These are phyloP conservation scores for Solanum bulbocastanum DNA, from an alignment of 257 asterid species.

Conservation along the genomic window DNA sequence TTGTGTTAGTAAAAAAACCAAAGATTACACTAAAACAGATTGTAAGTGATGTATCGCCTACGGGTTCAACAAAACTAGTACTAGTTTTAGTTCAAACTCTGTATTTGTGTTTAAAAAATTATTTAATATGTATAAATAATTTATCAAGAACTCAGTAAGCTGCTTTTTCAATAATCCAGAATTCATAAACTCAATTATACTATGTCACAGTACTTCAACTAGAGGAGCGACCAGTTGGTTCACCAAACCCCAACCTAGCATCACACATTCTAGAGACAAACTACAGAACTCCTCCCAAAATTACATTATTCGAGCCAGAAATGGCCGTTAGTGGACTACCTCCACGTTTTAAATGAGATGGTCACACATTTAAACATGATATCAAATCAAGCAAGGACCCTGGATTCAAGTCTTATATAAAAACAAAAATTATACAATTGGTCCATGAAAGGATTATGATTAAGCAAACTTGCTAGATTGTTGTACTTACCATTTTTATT, in stretches of 20 bases:
- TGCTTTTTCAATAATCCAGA: background rate
- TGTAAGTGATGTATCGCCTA: background rate
- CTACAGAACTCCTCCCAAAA: background rate
- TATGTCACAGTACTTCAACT: background rate
- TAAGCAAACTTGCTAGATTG: background rate
- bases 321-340: background rate
- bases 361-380: background rate
- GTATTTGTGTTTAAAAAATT: background rate
- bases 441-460: background rate
- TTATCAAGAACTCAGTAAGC: background rate
- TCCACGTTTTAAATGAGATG: background rate
- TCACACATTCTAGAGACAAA: background rate
- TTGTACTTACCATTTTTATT: constrained; percentile 22
- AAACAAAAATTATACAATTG: background rate
- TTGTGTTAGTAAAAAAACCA: background rate
- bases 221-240: background rate
- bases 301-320: background rate
- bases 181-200: background rate
- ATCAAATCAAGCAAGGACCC: background rate
- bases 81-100: too few species aligned
- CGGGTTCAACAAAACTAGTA: too few species aligned
- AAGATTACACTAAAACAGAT: too few species aligned
- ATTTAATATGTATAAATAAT: background rate
- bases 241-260: background rate
- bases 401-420: background rate